A percentile compares a stretch with the other conserved stretches of the same genome.
Evolutionary conservation across 345 rosid genomes (phyloP).

Genomic region (Eucalyptus sp.): DNA sequence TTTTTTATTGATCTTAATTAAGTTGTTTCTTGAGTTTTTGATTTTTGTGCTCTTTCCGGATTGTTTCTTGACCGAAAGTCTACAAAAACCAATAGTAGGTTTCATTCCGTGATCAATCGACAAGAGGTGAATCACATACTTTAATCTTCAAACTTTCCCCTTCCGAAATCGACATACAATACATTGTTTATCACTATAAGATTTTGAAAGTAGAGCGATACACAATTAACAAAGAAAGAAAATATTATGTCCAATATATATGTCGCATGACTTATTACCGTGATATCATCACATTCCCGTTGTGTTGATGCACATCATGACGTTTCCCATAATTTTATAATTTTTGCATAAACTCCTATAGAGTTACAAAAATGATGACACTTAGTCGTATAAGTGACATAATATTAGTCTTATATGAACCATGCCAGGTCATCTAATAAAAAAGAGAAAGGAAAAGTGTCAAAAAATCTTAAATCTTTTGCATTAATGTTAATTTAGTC

Average conservation of each 20-base stretch:
- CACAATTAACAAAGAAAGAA: not conserved
- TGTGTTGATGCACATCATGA: not conserved
- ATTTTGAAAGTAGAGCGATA: not conserved
- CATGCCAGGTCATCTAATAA: not conserved
- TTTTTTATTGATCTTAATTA: not conserved
- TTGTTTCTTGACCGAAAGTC: not conserved
- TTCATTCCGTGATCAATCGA: too few relatives aligned
- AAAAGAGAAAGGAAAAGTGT: too few relatives aligned
- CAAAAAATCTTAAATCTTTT: accelerated
- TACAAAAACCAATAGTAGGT: not conserved
- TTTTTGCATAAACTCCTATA: not conserved
- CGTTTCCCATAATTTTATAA: not conserved
- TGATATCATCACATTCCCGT: not conserved
- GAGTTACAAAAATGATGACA: not conserved
- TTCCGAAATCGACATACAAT: too few relatives aligned
- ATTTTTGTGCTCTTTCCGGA: not conserved
- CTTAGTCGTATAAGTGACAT: not conserved
- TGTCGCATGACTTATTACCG: not conserved
- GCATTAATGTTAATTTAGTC: accelerated
- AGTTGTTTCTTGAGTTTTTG: not conserved
- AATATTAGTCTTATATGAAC: too few relatives aligned
- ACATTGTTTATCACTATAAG: too few relatives aligned
- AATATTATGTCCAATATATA: accelerated
- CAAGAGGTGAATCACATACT: not conserved
- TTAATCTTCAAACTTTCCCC: not conserved